Evolutionary conservation across 1,139 yeast genomes (phyloP), one percentile per base, ranked within the genome.

Genomic region (Yamadazyma blattariae): DNA sequence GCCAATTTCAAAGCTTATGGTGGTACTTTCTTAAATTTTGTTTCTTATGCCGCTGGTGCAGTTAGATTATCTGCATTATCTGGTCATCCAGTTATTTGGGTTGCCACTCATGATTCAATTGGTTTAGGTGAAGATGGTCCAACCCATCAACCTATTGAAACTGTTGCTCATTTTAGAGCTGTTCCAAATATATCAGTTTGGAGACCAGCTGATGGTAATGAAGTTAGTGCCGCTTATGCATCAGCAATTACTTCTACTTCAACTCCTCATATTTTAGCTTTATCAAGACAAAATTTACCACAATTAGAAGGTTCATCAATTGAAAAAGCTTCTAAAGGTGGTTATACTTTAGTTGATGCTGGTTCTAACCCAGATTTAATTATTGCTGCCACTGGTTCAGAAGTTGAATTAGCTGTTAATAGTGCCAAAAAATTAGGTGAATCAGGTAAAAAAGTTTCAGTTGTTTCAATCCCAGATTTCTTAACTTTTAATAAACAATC

Each of bases 181-280:
- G 64, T 79, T 56, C 99, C 99, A 72, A 94, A 94, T 77, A 59
- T 81, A 55, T 79, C 83, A 64, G 97, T 92, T 44, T 92, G 97
- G 97, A 88, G 99, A 79, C 98, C 98, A 54, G 98, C 98, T 60
- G 98, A 94, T 65, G 99, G 99, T 74, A 92, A 92, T 67, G 99
- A 92, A 75, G 83, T 86, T 50, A 86, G 97, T 50, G 99, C 97
- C 58, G 96, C 98, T 48, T 92, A 92, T 81, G 71, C 77, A 68
- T 73, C 74, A 51, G 87, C 98, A 38, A 56, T 92, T 47, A 79
- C 76, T 59, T 70, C 82, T 41, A 75, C 68, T 44, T 69, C 74
- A 54, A 88, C 96, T 39, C 98, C 99, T 50, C 77, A 94, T 42
- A 72, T 94, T 56, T 73, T 92, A 64, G 97, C 97, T 46, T 77